Conservation (phyloP, 192 early-diverging fungal genomes). For the Rhizoclosmatium globosum region DNA sequence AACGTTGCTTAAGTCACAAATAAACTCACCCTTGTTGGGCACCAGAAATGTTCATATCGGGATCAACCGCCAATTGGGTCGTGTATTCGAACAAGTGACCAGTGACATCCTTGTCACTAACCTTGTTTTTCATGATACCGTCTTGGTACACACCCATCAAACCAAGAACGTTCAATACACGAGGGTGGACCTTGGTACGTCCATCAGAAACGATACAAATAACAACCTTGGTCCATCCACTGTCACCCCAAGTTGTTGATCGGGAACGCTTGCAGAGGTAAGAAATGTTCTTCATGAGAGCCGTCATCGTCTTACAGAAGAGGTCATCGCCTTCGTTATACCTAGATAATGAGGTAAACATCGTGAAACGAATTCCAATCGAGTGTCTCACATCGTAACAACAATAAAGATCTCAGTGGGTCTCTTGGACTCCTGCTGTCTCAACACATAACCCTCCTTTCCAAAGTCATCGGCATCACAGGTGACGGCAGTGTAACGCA, state of each 20-base stretch:
- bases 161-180: constrained; percentile 80
- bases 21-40: constrained; percentile 64
- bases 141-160: constrained; percentile 77
- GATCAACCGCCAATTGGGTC: constrained; percentile 74
- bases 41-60: constrained; percentile 70
- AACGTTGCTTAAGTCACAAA: neutral
- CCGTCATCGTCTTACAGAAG: constrained; percentile 88
- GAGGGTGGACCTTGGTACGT: constrained; percentile 79
- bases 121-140: constrained; percentile 63
- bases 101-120: constrained; percentile 74
- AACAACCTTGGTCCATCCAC: constrained; percentile 91
- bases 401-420: constrained; percentile 92
- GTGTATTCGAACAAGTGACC: constrained; percentile 95
- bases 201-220: constrained; percentile 94
- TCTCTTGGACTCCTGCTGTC: constrained; percentile 74
- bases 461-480: constrained; percentile 80
- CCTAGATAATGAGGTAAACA: neutral
- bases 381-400: constrained; percentile 83
- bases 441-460: constrained; percentile 22
- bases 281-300: constrained; percentile 90
- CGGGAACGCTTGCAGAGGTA: constrained; percentile 84
- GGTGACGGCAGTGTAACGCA: constrained; percentile 94
- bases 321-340: constrained; percentile 87
- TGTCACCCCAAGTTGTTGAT: constrained; percentile 78
- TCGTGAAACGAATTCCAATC: neutral